Conservation (phyloP, 1,139 yeast genomes). For the Lodderomyces parapsilosis region DNA sequence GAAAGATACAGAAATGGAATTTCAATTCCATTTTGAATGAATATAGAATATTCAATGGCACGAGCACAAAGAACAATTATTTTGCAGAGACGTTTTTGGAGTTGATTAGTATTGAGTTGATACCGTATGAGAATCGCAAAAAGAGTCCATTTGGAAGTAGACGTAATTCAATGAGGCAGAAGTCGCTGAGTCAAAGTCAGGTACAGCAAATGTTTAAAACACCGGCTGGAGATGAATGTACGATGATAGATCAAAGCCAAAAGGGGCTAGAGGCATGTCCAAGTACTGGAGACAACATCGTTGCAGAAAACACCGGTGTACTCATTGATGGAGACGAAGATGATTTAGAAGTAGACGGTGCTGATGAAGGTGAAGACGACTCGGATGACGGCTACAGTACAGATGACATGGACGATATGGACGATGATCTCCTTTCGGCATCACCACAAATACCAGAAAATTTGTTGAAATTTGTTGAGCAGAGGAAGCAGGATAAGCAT, state of each 20-base stretch:
- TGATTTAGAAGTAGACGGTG: conserved; percentile 10
- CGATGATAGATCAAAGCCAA: background rate
- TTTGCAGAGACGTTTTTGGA: conserved; percentile 83
- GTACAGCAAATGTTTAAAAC: conserved; percentile 1
- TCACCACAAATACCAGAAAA: conserved; percentile 71
- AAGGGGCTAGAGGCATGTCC: background rate
- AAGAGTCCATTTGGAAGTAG: conserved; percentile 8
- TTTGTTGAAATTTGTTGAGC: conserved; percentile 54
- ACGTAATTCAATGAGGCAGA: conserved; percentile 7
- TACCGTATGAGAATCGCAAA: conserved; percentile 33
- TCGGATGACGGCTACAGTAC: conserved; percentile 31
- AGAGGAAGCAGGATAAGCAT: conserved; percentile 36
- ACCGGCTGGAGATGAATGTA: background rate
- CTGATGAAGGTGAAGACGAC: conserved; percentile 21
- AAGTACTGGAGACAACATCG: background rate
- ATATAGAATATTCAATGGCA: conserved; percentile 68
- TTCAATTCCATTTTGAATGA: conserved; percentile 82
- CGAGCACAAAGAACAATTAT: conserved; percentile 64
- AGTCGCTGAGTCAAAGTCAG: conserved; percentile 1
- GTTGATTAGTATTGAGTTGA: conserved; percentile 56
- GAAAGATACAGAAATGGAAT: conserved; percentile 88
- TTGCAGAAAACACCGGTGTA: conserved; percentile 2
- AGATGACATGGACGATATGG: conserved; percentile 32
- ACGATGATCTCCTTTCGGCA: conserved; percentile 54
- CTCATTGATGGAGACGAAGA: conserved; percentile 15